phyloP scores from a whole-genome alignment of 257 asterid genomes.

The Solanum ossicruentum region DNA sequence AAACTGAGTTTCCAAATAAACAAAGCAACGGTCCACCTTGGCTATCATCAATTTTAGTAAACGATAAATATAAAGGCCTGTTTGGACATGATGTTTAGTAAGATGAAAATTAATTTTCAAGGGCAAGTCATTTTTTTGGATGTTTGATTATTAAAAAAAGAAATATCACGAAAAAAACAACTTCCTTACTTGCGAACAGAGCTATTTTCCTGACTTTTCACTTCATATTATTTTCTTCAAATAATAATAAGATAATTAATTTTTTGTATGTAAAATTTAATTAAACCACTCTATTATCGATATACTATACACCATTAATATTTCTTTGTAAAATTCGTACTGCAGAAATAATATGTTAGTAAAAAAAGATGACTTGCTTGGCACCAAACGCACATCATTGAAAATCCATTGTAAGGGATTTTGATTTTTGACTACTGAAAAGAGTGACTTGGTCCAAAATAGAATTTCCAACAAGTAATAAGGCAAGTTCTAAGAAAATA shows the following conservation, averaged over 20 bases:
- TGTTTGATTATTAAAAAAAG: too few species aligned
- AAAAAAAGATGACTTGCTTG: not conserved
- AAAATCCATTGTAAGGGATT: not conserved
- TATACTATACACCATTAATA: too few species aligned
- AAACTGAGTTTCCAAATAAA: not conserved
- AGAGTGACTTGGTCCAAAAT: not conserved
- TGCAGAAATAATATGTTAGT: not conserved
- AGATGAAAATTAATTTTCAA: too few species aligned
- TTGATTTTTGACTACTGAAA: not conserved
- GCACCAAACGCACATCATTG: not conserved
- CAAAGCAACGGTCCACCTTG: not conserved
- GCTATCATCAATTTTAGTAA: not conserved
- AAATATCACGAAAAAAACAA: too few species aligned
- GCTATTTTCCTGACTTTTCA: too few species aligned
- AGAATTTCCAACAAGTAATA: not conserved
- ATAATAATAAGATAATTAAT: not conserved
- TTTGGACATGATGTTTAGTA: too few species aligned
- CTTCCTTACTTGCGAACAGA: too few species aligned
- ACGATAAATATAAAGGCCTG: too few species aligned
- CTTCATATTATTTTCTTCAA: not conserved
- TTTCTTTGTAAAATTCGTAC: too few species aligned
- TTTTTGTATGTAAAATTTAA: too few species aligned
- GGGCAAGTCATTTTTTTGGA: too few species aligned
- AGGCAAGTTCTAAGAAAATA: not conserved
- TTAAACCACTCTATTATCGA: too few species aligned